Base-by-base conservation (phyloP, 495 filamentous ascomycete species). In the Articulospora tetracladia region DNA sequence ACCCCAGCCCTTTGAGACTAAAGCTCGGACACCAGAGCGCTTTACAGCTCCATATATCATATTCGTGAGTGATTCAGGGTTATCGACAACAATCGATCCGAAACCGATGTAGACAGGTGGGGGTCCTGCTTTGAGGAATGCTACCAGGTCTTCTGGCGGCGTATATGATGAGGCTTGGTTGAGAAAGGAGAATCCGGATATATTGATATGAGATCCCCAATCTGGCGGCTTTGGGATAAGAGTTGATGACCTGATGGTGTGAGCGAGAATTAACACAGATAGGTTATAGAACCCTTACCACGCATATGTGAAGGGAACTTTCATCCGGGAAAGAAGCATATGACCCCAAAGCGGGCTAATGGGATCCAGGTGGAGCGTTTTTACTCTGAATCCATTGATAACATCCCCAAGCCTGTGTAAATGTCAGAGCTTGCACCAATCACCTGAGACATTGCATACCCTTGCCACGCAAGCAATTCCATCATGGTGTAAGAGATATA, bases 1-100 rank as follows among this genome's bases (percentile, higher is more conserved):
- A 36, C 90, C 87, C 90, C 90, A 94, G 15, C 90, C 90, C 66
- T 89, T 87, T 0, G 88, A 92, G 0, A 94, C 80, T 0, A 94
- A 71, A 7, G 89, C 90, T 25, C 90, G 80, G 20, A 89, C 84
- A 3, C 89, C 89, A 2, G 80, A 76, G 19, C 75, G 72, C 39
- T 79, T 71, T 1, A 92, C 78, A 2, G 88, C 90, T 17, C 86
- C 80, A 25, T 90, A 87, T 2, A 93, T 84, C 46, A 80, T 77
- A 25, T 73, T 74, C 0, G 89, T 92, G 55, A 93, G 72, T 1
- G 67, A 77, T 47, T 85, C 75, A 0, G 86, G 87, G 54, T 92
- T 79, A 54, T 91, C 87, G 0, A 92, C 86, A 0, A 92, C 89
- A 44, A 93, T 92, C 2, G 86, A 90, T 0, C 90, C 90, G 63